A percentile compares a stretch with the other conserved stretches of the same genome.
phyloP scores from a whole-genome alignment of 192 early-diverging fungal species.

The Haplosporangium gracile region DNA sequence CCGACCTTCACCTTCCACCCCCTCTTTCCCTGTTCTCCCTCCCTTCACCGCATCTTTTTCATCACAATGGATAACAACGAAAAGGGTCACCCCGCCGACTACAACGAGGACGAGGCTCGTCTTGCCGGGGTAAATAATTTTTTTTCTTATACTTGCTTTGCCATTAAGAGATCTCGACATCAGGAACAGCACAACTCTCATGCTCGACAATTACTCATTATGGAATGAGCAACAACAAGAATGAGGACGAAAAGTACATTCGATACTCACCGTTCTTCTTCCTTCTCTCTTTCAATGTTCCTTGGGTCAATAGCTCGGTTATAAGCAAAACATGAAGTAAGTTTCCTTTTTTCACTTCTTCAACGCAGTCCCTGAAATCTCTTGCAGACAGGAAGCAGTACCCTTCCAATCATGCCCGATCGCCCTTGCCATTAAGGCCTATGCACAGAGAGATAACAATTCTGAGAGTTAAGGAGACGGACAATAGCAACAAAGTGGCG shows the following conservation, averaged over 20 bases:
- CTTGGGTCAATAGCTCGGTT: constrained; percentile 13
- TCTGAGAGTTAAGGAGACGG: no score
- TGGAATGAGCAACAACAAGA: not conserved
- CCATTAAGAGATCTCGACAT: not conserved
- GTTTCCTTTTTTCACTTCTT: not conserved
- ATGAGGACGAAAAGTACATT: not conserved
- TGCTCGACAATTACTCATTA: not conserved
- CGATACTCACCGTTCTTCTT: not conserved
- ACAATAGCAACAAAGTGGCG: no score
- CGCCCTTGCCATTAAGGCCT: not conserved
- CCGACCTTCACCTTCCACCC: not conserved
- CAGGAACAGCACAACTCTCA: not conserved
- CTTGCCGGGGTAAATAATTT: constrained; percentile 17
- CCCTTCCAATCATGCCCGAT: not conserved
- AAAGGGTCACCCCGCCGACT: constrained; percentile 35
- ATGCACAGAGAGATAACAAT: not conserved
- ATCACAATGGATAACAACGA: constrained; percentile 20
- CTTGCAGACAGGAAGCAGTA: not conserved
- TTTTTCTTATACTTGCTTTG: not conserved
- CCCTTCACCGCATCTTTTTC: not conserved
- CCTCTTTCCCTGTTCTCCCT: not conserved
- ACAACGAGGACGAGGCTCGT: constrained; percentile 39
- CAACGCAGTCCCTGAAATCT: not conserved
- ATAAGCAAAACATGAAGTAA: constrained; percentile 43
- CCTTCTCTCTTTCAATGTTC: not conserved